Base-by-base conservation (phyloP, 2,329 filamentous ascomycete species). In the Alternaria gaisen region DNA sequence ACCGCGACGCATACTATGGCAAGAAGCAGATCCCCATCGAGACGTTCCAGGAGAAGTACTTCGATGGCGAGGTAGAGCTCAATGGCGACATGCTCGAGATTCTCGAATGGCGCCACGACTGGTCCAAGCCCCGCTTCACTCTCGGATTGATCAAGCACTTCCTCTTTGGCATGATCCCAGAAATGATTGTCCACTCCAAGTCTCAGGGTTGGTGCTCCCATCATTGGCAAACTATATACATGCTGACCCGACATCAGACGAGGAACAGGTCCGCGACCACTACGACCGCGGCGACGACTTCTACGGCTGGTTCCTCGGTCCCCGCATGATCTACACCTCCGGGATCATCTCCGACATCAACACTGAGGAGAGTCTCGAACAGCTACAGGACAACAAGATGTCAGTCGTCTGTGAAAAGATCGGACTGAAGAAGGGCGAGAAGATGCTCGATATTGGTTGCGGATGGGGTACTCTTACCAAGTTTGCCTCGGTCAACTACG, bases 251-350 rank as follows among this genome's bases (percentile, higher is more conserved):
- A 12, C 38, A 18, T 28, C n/a, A 93, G 94, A 98, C 72, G 94
- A 97, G 86, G 94, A 98, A 81, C 95, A 98, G 83, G 94, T 98
- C 58, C 93, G 94, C 77, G 93, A 94, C 80, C 93, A 97, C 84
- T 99, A 99, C 82, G 95, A 98, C 86, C 90, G 93, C 68, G 95
- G 95, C 77, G 93, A 99, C 79, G 95, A 98, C 82, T 97, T 97
- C 83, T 99, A 99, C 85, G 91, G 88, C 79, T 99, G 94, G 93
- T 98, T 98, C 87, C 88, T 98, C 66, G 95, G 95, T 64, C 94
- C 94, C 61, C 94, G 94, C 77, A 99, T 98, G 95, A 93, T 98
- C 82, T 98, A 98, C 85, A 99, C 95, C 53, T 96, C 92, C 52
- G 95, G 95, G 73, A 85, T 99, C 74, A 96, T 99, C 78, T 91